A percentile compares a stretch with the other conserved stretches of the same genome.
phyloP scores from a whole-genome alignment of 2,329 filamentous ascomycete species.

The Fusarium nematophilum region DNA sequence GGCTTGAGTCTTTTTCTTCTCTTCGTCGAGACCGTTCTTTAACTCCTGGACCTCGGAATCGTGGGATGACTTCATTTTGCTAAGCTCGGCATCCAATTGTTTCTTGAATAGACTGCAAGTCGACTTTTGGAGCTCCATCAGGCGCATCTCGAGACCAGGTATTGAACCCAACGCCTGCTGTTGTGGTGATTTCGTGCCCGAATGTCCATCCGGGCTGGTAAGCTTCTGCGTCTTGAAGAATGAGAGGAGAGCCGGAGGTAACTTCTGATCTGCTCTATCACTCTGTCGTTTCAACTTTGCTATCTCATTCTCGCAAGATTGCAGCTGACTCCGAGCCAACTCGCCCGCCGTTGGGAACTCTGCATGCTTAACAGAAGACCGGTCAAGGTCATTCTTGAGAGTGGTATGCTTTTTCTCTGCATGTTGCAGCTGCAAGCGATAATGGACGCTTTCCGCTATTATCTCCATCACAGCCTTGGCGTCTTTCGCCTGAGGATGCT shows the following conservation, averaged over 20 bases:
- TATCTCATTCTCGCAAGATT: slow-evolving; percentile 15
- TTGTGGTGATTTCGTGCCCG: neutral
- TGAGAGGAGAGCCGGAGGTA: slow-evolving; percentile 12
- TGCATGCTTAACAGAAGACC: slow-evolving; percentile 19
- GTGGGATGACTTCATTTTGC: slow-evolving; percentile 19
- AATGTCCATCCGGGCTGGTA: slow-evolving; percentile 1
- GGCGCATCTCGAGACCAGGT: slow-evolving; percentile 2
- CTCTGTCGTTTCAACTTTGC: slow-evolving; percentile 13
- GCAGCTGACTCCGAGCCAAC: slow-evolving; percentile 30
- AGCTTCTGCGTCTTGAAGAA: slow-evolving; percentile 4
- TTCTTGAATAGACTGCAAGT: slow-evolving; percentile 6
- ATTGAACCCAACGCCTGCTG: neutral
- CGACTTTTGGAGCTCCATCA: slow-evolving; percentile 12
- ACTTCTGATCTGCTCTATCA: slow-evolving; percentile 14
- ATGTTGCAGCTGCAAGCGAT: slow-evolving; percentile 28
- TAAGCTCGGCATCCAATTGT: slow-evolving; percentile 26
- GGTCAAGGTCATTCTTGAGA: slow-evolving; percentile 24
- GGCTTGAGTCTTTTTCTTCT: slow-evolving; percentile 19
- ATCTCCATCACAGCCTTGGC: slow-evolving; percentile 31
- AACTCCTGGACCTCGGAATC: slow-evolving; percentile 21
- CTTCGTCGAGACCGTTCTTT: slow-evolving; percentile 20
- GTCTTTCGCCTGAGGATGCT: neutral
- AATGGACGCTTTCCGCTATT: slow-evolving; percentile 38
- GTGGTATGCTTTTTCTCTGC: slow-evolving; percentile 33
- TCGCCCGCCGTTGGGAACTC: slow-evolving; percentile 40